Evolutionary conservation across 345 rosid genomes (phyloP).

Genomic region (Abelmoschus esculentus): DNA sequence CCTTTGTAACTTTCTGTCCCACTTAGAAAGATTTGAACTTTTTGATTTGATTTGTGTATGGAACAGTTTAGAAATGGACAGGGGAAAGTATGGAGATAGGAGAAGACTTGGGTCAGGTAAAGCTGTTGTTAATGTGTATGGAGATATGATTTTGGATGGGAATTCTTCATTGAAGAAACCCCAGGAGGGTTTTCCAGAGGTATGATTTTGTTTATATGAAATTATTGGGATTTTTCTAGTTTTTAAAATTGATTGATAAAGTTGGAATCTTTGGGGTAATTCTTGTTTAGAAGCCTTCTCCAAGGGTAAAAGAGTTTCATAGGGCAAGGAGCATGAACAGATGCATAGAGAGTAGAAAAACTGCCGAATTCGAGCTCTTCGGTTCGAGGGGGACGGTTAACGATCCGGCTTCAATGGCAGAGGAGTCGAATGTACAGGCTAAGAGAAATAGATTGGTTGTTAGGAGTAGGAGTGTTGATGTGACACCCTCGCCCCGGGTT

Average conservation of each 20-base stretch:
- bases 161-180: conserved; percentile 26
- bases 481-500: no score
- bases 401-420: conserved; percentile 37
- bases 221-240: background rate
- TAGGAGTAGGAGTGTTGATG: conserved; percentile 1
- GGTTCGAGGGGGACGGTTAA: conserved; percentile 31
- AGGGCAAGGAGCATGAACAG: conserved; percentile 39
- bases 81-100: background rate
- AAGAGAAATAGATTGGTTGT: conserved; percentile 18
- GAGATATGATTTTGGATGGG: conserved; percentile 40
- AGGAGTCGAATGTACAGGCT: conserved; percentile 31
- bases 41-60: background rate
- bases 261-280: background rate
- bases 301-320: conserved; percentile 49
- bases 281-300: conserved; percentile 27
- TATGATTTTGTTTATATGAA: conserved; percentile 9
- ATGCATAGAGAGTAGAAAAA: conserved; percentile 42
- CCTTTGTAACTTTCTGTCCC: background rate
- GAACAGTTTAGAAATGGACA: conserved; percentile 32
- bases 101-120: conserved; percentile 54
- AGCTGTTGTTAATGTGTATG: conserved; percentile 41
- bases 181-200: conserved; percentile 43
- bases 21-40: background rate
- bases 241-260: background rate
- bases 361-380: conserved; percentile 48